Percentiles rank a stretch among this genome's conserved stretches.
These are phyloP conservation scores for Hygrocybe punicea DNA, from an alignment of 768 basidiomycete species.

Conservation along the genomic window DNA sequence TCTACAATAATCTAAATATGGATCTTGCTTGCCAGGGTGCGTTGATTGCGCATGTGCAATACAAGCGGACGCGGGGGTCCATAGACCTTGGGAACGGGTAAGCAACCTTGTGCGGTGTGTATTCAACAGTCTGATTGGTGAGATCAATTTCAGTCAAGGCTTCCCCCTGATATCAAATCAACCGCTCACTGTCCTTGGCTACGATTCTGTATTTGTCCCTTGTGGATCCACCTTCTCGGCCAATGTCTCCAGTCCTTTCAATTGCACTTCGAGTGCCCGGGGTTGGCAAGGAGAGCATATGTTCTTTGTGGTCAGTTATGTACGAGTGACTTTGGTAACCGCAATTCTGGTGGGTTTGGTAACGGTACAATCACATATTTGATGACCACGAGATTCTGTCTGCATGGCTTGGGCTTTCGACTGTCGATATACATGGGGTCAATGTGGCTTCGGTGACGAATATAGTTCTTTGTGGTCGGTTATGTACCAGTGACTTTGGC, in stretches of 20 bases:
- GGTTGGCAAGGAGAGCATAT: background rate
- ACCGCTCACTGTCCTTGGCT: background rate
- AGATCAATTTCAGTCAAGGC: background rate
- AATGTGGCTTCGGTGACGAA: too few relatives aligned
- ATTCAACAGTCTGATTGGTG: background rate
- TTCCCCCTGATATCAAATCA: constrained; percentile 5
- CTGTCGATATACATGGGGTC: too few relatives aligned
- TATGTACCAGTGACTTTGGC: too few relatives aligned
- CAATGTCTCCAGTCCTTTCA: background rate
- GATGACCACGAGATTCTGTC: too few relatives aligned
- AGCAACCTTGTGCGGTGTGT: background rate
- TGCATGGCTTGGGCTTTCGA: too few relatives aligned
- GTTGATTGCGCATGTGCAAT: background rate
- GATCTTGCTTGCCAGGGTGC: background rate
- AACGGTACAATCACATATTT: too few relatives aligned
- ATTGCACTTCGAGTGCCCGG: constrained; percentile 1
- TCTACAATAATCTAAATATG: background rate
- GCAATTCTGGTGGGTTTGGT: too few relatives aligned
- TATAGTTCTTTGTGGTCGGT: too few relatives aligned
- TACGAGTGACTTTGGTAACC: too few relatives aligned
- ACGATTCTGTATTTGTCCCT: background rate
- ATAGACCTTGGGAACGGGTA: constrained; percentile 2
- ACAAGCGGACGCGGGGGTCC: constrained; percentile 1
- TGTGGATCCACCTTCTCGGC: background rate
- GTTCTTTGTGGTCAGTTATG: too few relatives aligned